A percentile compares a stretch with the other conserved stretches of the same genome.
phyloP scores from a whole-genome alignment of 2,329 filamentous ascomycete genomes.

The Diplodia mutila region DNA sequence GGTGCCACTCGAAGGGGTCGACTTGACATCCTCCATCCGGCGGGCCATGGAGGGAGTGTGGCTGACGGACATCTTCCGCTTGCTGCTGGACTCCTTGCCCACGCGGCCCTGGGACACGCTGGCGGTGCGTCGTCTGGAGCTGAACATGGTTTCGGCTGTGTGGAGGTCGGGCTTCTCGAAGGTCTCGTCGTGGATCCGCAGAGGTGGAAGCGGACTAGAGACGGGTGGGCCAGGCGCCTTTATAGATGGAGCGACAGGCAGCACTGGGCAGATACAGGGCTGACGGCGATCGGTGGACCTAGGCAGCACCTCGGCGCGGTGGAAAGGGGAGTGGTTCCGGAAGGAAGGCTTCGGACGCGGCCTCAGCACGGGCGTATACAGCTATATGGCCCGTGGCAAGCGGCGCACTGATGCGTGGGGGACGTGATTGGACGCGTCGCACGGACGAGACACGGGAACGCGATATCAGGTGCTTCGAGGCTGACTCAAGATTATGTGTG shows the following conservation, averaged over 20 bases:
- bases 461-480: slow-evolving; percentile 43
- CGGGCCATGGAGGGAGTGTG: slow-evolving; percentile 31
- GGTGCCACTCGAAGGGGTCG: slow-evolving; percentile 29
- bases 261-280: slow-evolving; percentile 8
- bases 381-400: slow-evolving; percentile 12
- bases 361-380: slow-evolving; percentile 32
- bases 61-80: slow-evolving; percentile 43
- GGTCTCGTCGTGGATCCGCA: slow-evolving; percentile 8
- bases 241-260: slow-evolving; percentile 15
- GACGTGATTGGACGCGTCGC: slow-evolving; percentile 28
- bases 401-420: slow-evolving; percentile 24
- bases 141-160: slow-evolving; percentile 39
- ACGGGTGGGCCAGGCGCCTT: slow-evolving; percentile 17
- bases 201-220: slow-evolving; percentile 8
- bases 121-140: slow-evolving; percentile 39
- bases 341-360: slow-evolving; percentile 13
- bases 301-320: slow-evolving; percentile 23
- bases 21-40: slow-evolving; percentile 37
- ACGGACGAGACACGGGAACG: slow-evolving; percentile 34
- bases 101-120: slow-evolving; percentile 46
- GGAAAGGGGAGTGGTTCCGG: slow-evolving; percentile 13
- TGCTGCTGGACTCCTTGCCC: slow-evolving; percentile 41
- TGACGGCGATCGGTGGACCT: slow-evolving; percentile 21
- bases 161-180: slow-evolving; percentile 1
- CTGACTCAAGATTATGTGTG: slow-evolving; percentile 22